Base-by-base conservation (phyloP, 2,329 filamentous ascomycete genomes). In the Fusarium pseudonygamai region DNA sequence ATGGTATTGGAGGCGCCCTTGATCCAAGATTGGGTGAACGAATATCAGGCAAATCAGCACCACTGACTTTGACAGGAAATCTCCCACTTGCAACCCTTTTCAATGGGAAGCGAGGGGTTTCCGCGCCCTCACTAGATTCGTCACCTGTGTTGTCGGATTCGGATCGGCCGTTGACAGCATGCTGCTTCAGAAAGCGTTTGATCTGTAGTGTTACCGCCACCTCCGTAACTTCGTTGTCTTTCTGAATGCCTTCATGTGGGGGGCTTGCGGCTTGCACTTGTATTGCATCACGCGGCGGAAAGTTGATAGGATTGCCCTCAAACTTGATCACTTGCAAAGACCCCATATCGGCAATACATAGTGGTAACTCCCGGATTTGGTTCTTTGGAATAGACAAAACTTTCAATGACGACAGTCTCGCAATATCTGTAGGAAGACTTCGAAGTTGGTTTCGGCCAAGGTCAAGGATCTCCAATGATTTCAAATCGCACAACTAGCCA, bases 351-450 rank as follows among this genome's bases (percentile, higher is more conserved):
- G 93, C 94, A 28, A 98, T 84, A 73, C 93, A 95, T 12, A 93
- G 84, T 4, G 96, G 96, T 24, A 98, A 85, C 75, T 95, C 92
- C 72, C 94, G 91, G 76, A 98, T 94, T 67, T 92, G 90, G 80
- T 98, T 98, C 79, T 93, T 93, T 75, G 93, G 93, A 40, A 98
- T 89, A 5, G 95, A 95, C 61, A 98, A 86, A 22, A 98, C 95
- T 79, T 97, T 97, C 72, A 98, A 85, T 4, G 94, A 97, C 10
- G 91, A 92, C 77, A 98, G 86, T 78, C 91, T 94, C 68, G 89
- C 90, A 70, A 98, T 93, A 60, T 95, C 93, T 52, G 92, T 89
- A 0, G 96, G 95, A 5, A 98, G 87, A 15, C 89, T 85, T 53
- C 89, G 89, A 69, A 98, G 91, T 80, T 93, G 94, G 80, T 98